Evolutionary conservation across 805 yeast species (phyloP).

Genomic region (Hanseniaspora valbyensis): DNA sequence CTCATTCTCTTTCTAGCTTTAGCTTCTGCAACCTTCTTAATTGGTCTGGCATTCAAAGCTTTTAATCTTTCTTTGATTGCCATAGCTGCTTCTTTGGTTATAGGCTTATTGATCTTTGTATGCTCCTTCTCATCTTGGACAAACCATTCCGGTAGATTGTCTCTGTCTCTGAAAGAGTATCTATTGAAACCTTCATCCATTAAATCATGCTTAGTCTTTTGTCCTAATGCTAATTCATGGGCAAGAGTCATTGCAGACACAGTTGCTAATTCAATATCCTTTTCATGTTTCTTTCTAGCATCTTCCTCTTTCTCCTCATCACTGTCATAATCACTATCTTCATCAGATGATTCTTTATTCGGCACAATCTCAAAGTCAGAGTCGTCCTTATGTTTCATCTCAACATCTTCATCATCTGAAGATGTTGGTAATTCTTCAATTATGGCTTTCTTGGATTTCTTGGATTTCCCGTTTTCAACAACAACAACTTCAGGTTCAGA

Average conservation of each 20-base stretch:
- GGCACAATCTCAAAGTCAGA: constrained; percentile 40
- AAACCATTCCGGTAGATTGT: constrained; percentile 94
- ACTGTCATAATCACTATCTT: constrained; percentile 38
- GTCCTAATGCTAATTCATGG: constrained; percentile 86
- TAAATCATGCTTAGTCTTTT: constrained; percentile 69
- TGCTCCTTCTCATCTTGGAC: constrained; percentile 82
- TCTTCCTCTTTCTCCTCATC: constrained; percentile 42
- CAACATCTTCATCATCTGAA: constrained; percentile 21
- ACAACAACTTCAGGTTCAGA: constrained; percentile 1
- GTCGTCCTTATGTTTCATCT: constrained; percentile 19
- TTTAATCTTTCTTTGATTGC: constrained; percentile 65
- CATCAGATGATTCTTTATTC: constrained; percentile 32
- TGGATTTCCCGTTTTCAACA: background rate
- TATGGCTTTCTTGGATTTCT: constrained; percentile 13
- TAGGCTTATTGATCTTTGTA: constrained; percentile 76
- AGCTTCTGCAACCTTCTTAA: constrained; percentile 97
- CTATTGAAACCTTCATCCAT: constrained; percentile 89
- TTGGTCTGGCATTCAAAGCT: constrained; percentile 91
- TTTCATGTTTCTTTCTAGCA: constrained; percentile 39
- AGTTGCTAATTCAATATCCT: constrained; percentile 72
- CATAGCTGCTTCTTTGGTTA: constrained; percentile 84
- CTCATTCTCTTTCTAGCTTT: constrained; percentile 92
- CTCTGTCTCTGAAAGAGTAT: constrained; percentile 82
- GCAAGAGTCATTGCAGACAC: constrained; percentile 97
- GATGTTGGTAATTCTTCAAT: constrained; percentile 17